phyloP scores from a whole-genome alignment of 2,329 filamentous ascomycete species.

The Gremmenia infestans region DNA sequence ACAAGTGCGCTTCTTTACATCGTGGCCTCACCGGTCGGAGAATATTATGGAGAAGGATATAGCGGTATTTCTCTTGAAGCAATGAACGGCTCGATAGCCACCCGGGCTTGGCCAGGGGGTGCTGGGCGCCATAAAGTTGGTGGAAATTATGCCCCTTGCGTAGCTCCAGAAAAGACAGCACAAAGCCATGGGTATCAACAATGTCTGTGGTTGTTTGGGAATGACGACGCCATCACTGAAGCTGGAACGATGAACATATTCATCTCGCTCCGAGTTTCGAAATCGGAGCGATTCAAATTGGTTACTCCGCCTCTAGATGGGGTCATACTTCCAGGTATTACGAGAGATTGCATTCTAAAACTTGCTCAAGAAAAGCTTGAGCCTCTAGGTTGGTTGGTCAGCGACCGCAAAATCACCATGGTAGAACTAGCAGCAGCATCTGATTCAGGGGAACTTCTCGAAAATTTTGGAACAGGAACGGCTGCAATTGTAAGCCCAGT shows the following conservation, averaged over 20 bases:
- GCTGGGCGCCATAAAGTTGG: conserved; percentile 98
- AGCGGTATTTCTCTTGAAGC: conserved; percentile 95
- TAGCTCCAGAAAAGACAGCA: conserved; percentile 93
- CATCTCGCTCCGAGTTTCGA: conserved; percentile 74
- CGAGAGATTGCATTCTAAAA: conserved; percentile 81
- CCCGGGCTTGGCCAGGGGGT: conserved; percentile 95
- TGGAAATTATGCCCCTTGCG: conserved; percentile 97
- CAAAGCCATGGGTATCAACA: conserved; percentile 92
- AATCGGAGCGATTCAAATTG: conserved; percentile 85
- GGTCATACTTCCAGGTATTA: conserved; percentile 93
- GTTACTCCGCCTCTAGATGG: conserved; percentile 94
- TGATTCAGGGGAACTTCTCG: conserved; percentile 77
- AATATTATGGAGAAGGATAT: conserved; percentile 98
- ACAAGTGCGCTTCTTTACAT: conserved; percentile 88
- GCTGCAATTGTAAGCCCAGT: conserved; percentile 92
- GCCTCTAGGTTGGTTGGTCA: conserved; percentile 82
- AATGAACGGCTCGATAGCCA: conserved; percentile 73
- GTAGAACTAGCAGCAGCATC: conserved; percentile 75
- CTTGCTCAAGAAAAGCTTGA: conserved; percentile 79
- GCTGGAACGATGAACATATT: conserved; percentile 99
- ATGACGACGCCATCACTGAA: conserved; percentile 93
- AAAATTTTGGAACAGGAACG: conserved; percentile 94
- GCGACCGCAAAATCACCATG: conserved; percentile 92
- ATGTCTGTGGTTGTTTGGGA: conserved; percentile 95
- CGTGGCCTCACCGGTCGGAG: conserved; percentile 93